phyloP scores from a whole-genome alignment of 2,329 filamentous ascomycete species.

The Aspergillus sp. region DNA sequence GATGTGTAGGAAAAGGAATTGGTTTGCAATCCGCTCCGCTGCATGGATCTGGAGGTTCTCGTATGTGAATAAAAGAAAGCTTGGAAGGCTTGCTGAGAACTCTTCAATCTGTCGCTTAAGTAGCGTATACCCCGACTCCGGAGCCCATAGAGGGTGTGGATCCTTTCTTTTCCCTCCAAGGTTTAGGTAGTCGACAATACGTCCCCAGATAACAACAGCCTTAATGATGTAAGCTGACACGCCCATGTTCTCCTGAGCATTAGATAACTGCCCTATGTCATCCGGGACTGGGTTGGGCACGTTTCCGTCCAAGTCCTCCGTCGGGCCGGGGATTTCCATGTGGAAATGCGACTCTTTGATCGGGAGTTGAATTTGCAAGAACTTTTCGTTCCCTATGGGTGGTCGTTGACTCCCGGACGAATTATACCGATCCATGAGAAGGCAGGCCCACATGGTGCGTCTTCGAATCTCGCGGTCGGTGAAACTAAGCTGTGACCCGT shows the following conservation, averaged over 20 bases:
- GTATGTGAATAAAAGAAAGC: constrained; percentile 60
- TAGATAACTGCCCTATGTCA: constrained; percentile 56
- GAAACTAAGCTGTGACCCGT: constrained; percentile 64
- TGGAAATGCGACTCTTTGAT: constrained; percentile 86
- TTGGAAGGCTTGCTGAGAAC: constrained; percentile 62
- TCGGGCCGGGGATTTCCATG: constrained; percentile 80
- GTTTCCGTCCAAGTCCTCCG: constrained; percentile 70
- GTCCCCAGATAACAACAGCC: constrained; percentile 79
- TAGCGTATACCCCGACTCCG: constrained; percentile 64
- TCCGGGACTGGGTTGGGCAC: constrained; percentile 55
- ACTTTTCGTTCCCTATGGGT: constrained; percentile 82
- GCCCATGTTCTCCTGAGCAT: constrained; percentile 79
- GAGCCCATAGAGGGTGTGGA: constrained; percentile 67
- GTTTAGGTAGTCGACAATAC: constrained; percentile 81
- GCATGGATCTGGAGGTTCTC: constrained; percentile 81
- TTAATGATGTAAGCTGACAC: constrained; percentile 85
- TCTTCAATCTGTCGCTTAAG: constrained; percentile 64
- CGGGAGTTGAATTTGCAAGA: constrained; percentile 79
- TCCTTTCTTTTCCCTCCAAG: constrained; percentile 79
- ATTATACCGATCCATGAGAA: constrained; percentile 95
- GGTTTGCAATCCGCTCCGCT: constrained; percentile 76
- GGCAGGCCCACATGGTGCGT: constrained; percentile 96
- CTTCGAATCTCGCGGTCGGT: constrained; percentile 88
- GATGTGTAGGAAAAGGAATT: constrained; percentile 88
- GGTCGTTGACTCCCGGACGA: constrained; percentile 90